Evolutionary conservation across 108 stramenopile genomes (phyloP), one percentile per base, ranked within the genome.

Genomic region (Heterococcus sp.): DNA sequence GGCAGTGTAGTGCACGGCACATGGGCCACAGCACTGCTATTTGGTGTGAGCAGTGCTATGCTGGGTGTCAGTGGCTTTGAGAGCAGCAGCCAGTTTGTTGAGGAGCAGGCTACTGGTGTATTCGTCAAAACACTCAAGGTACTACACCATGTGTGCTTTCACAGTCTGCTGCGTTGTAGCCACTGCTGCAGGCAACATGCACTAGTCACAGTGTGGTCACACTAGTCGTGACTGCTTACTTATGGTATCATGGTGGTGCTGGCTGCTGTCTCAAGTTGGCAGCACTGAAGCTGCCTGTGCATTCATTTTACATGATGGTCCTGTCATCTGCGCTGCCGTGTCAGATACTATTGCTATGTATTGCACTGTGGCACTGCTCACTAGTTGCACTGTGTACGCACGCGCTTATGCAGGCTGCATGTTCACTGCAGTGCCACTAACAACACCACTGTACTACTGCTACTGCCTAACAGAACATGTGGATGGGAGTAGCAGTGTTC

Each of bases 61-160:
- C 83, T 92, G 33, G 92, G 92, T 40, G 87, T 91, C 28, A 84
- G 85, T 2, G 92, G 92, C 2, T 92, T 92, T 69, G 92, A 92
- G 87, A 87, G 89, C 1, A 77, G 85, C 87, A 87, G 89, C 1
- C 88, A 92, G 73, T 90, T 90, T 74, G 88, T 92, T 1, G 88
- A 92, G 74, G 90, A 86, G 69, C 89, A 90, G 74, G 86, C 78
- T 11, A 72, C 83, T 21, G 90, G 90, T 2, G 89, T 89, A 26
- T 91, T 89, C 85, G 79, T 85, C 3, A 87, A 85, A 74, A 90
- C 89, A 2, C 84, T 91, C 5, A 83, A 58, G 46, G 46, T 58
- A 21, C 8, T 8, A 21, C 46, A 21, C 14, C 46, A 21, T 21
- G 46, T 21, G 21, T 14, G 46, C 46, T 21, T 14, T 8, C 21